Base-by-base conservation (phyloP, 1,284 basidiomycete genomes). In the Chiua sp. region DNA sequence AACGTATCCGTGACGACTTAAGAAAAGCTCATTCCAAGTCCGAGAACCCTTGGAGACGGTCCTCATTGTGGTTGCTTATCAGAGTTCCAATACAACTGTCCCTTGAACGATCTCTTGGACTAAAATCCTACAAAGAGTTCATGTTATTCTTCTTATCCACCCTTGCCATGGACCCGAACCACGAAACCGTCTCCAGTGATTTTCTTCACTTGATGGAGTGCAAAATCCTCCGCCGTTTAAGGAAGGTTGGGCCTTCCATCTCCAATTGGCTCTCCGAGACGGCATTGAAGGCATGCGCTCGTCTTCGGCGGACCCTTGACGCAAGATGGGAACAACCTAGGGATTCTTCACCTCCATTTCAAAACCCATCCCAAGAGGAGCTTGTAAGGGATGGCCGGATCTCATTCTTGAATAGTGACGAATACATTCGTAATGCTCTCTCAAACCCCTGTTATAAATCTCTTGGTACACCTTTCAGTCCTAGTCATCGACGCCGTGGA, bases 191-290 rank as follows among this genome's bases (percentile, higher is more conserved):
- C 11, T 54, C 73, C 3, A 74, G 63, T 50, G 74, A 79, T 44
- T 51, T 76, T 0, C 65, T 80, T 10, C 62, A 67, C 8, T 56
- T 33, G 50, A 60, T 69, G 44, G 60, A 56, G 4, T 51, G 59
- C 7, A 80, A 81, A 63, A 61, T 77, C 7, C 66, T 68, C 33
- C 65, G 70, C 2, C 73, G 79, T 8, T 47, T 77, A 16, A 57
- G 65, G 48, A 80, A 83, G 63, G 63, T 81, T 18, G 57, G 53
- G 1, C 6, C 53, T 6, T 59, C 60, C 8, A 16, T 23, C 15
- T 50, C 64, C 0, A 22, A 44, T 4, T 50, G 64, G 63, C 60
- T 66, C 4, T 68, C 51, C 12, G 46, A 37, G 5, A 55, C 37
- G 46, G 56, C 48, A 3, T 30, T 58, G 20, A 15, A 37, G 47